These are phyloP conservation scores for Ochetophila trinervis DNA, from an alignment of 306 rosid genomes.

Conservation along the genomic window DNA sequence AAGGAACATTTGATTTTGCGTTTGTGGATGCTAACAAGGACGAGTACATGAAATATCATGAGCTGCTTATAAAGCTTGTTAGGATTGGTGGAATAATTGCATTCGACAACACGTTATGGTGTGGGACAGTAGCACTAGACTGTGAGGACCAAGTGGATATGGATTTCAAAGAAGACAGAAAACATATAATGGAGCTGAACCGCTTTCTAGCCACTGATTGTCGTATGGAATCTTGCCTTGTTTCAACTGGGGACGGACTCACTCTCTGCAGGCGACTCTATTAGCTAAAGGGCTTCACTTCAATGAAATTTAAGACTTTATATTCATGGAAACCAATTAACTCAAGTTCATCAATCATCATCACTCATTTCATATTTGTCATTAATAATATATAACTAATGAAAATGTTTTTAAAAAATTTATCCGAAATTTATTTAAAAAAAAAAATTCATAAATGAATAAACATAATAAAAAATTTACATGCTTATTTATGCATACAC, in stretches of 20 bases:
- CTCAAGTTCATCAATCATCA: too few relatives aligned
- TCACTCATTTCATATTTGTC: too few relatives aligned
- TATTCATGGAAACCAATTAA: too few relatives aligned
- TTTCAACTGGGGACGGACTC: slow-evolving; percentile 51
- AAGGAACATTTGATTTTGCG: slow-evolving; percentile 49
- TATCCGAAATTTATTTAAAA: too few relatives aligned
- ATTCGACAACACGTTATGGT: slow-evolving; percentile 63
- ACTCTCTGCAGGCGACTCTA: slow-evolving; percentile 42
- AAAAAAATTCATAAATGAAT: too few relatives aligned
- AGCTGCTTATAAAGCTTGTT: slow-evolving; percentile 42
- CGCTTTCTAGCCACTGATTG: slow-evolving; percentile 32
- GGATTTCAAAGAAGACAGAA: background rate
- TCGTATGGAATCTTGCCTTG: slow-evolving; percentile 37
- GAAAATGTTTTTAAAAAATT: too few relatives aligned
- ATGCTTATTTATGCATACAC: too few relatives aligned
- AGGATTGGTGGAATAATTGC: slow-evolving; percentile 55
- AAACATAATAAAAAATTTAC: too few relatives aligned
- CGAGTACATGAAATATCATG: slow-evolving; percentile 42
- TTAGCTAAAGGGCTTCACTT: too few relatives aligned
- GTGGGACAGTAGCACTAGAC: slow-evolving; percentile 38
- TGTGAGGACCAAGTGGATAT: slow-evolving; percentile 22
- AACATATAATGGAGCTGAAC: slow-evolving; percentile 27
- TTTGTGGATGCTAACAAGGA: slow-evolving; percentile 57
- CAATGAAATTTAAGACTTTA: too few relatives aligned
- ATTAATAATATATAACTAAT: too few relatives aligned